Percentiles rank a stretch among this genome's conserved stretches.
Conservation (phyloP, 1,284 basidiomycete genomes). For the Serendipita sp. region DNA sequence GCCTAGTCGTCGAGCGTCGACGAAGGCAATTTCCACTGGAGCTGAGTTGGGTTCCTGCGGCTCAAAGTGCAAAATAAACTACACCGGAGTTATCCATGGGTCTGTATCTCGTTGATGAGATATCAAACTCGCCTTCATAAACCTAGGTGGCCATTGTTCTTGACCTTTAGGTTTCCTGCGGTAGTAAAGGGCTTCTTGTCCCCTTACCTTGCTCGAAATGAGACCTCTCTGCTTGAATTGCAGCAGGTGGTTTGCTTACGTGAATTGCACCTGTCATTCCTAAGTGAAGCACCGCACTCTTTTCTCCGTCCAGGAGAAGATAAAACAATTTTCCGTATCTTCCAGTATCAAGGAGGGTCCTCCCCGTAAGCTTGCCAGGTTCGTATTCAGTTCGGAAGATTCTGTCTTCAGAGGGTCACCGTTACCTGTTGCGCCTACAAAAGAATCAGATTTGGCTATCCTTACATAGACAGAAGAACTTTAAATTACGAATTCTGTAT, state of each 20-base stretch:
- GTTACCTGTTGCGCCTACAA: background rate
- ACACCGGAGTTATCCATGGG: background rate
- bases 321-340: slow-evolving; percentile 73
- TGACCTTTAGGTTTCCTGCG: slow-evolving; percentile 35
- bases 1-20: slow-evolving; percentile 58
- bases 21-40: slow-evolving; percentile 41
- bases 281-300: slow-evolving; percentile 60
- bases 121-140: slow-evolving; percentile 41
- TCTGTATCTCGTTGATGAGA: slow-evolving; percentile 4
- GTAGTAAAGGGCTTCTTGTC: slow-evolving; percentile 49
- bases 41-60: slow-evolving; percentile 15
- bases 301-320: slow-evolving; percentile 46
- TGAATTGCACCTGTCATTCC: slow-evolving; percentile 77
- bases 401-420: background rate
- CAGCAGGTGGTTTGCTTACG: slow-evolving; percentile 24
- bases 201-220: slow-evolving; percentile 37
- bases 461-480: background rate
- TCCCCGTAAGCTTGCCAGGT: slow-evolving; percentile 34
- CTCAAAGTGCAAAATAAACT: slow-evolving; percentile 52
- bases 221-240: slow-evolving; percentile 2
- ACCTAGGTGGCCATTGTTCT: slow-evolving; percentile 63
- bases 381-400: slow-evolving; percentile 20
- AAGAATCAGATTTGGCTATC: background rate
- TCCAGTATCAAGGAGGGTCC: slow-evolving; percentile 43
- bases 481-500: slow-evolving; percentile 49